phyloP scores from a whole-genome alignment of 2,329 filamentous ascomycete species.

The Pseudonectria foliicola region DNA sequence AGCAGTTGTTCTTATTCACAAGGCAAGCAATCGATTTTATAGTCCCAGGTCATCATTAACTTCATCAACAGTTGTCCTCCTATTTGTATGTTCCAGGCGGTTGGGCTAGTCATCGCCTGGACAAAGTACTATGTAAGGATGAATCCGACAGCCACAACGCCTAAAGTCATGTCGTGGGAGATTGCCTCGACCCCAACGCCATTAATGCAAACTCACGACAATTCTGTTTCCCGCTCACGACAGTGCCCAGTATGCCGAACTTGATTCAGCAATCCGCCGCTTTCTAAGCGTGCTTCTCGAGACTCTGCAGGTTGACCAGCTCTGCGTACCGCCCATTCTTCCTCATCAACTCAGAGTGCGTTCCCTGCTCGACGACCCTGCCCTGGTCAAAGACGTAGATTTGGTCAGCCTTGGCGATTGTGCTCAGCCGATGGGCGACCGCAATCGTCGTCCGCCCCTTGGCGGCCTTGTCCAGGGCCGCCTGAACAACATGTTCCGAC shows the following conservation, averaged over 20 bases:
- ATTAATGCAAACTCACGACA: no score
- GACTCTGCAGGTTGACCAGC: conserved; percentile 71
- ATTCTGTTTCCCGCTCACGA: no score
- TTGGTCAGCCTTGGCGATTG: conserved; percentile 88
- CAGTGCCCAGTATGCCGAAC: not conserved
- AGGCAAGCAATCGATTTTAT: no score
- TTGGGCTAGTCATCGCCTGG: no score
- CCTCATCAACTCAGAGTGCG: conserved; percentile 65
- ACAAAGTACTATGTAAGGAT: no score
- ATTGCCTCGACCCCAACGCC: no score
- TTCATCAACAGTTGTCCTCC: no score
- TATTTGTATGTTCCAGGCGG: no score
- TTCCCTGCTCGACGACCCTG: conserved; percentile 75
- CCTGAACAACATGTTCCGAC: conserved; percentile 73
- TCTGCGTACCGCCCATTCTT: conserved; percentile 68
- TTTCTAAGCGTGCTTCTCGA: conserved; percentile 49
- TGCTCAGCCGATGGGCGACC: conserved; percentile 84
- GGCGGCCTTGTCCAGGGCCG: conserved; percentile 71
- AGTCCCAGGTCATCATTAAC: no score
- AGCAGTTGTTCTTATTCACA: no score
- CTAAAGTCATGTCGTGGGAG: no score
- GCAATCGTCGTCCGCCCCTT: conserved; percentile 87
- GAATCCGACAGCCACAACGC: no score
- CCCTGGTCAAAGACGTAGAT: conserved; percentile 97
- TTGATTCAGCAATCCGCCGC: not conserved